These are phyloP conservation scores for Fusarium poae DNA, from an alignment of 2,329 filamentous ascomycete species.

Conservation along the genomic window DNA sequence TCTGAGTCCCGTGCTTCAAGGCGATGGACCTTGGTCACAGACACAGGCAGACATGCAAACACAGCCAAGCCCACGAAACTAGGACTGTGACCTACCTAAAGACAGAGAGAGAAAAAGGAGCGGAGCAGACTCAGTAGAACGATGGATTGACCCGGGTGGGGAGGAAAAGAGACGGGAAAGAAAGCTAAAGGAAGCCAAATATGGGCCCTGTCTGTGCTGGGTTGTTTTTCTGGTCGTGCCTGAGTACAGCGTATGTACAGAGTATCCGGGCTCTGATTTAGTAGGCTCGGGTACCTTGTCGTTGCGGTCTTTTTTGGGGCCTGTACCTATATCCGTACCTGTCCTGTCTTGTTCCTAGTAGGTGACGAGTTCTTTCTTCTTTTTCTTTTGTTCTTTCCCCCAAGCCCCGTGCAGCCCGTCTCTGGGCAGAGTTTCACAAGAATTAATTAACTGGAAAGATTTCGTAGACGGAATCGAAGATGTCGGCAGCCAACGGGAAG, in stretches of 20 bases:
- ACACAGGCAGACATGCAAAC: background rate
- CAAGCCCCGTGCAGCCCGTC: constrained; percentile 4
- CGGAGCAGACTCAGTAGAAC: background rate
- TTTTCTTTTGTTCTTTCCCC: background rate
- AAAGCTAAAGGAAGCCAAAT: constrained; percentile 26
- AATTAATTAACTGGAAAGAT: constrained; percentile 24
- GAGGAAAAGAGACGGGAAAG: constrained; percentile 27
- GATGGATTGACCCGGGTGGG: background rate
- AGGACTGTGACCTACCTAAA: constrained; percentile 20
- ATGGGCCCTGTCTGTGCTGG: background rate
- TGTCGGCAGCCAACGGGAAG: background rate
- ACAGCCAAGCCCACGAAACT: constrained; percentile 10
- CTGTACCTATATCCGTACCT: constrained; percentile 9
- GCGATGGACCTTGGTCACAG: constrained; percentile 14
- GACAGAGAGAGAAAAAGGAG: constrained; percentile 30
- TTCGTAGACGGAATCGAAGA: constrained; percentile 33
- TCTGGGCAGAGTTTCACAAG: constrained; percentile 33
- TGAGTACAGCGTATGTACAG: background rate
- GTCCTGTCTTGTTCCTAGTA: constrained; percentile 12
- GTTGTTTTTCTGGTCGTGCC: constrained; percentile 1
- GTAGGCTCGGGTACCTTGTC: constrained; percentile 33
- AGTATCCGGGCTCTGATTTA: constrained; percentile 16
- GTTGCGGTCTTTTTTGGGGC: constrained; percentile 27
- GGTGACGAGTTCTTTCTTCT: constrained; percentile 1
- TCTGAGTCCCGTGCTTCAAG: constrained; percentile 14